A percentile compares a stretch with the other conserved stretches of the same genome.
Conservation (phyloP, 257 asterid genomes). For the Solanum sitiens region DNA sequence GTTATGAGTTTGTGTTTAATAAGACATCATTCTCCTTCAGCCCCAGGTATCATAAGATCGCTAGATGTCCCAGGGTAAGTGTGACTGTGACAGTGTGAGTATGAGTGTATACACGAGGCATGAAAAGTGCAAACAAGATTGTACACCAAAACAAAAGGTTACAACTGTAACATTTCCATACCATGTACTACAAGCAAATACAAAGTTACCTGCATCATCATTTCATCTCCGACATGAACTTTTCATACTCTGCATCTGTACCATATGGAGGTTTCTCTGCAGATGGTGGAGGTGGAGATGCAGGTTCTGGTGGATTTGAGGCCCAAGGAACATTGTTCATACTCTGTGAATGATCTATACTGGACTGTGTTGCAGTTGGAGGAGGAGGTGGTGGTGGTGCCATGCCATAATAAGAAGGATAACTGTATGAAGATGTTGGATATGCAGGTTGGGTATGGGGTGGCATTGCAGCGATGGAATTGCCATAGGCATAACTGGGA, state of each 20-base stretch:
- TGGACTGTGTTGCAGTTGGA: conserved; percentile 38
- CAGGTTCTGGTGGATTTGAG: conserved; percentile 52
- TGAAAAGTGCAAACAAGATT: neutral
- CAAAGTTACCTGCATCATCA: conserved; percentile 12
- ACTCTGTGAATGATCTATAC: conserved; percentile 49
- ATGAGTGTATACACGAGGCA: neutral
- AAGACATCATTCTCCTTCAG: neutral
- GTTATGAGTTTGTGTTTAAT: neutral
- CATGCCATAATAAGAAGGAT: conserved; percentile 49
- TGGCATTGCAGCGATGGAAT: conserved; percentile 40
- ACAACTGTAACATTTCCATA: conserved; percentile 1
- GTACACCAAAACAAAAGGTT: neutral
- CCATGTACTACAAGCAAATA: neutral
- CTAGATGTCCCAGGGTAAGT: neutral
- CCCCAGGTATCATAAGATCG: neutral
- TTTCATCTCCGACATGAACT: conserved; percentile 96
- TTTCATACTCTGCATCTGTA: conserved; percentile 76
- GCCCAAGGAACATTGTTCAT: conserved; percentile 78
- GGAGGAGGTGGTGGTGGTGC: conserved; percentile 56
- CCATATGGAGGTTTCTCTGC: conserved; percentile 42
- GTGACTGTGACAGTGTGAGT: neutral
- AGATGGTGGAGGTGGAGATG: conserved; percentile 38
- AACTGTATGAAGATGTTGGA: conserved; percentile 52
- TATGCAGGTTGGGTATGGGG: conserved; percentile 41
- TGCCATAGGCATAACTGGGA: conserved; percentile 51